A percentile compares a stretch with the other conserved stretches of the same genome.
Evolutionary conservation across 2,329 filamentous ascomycete genomes (phyloP).

Genomic region (Dactylellina cionopaga): DNA sequence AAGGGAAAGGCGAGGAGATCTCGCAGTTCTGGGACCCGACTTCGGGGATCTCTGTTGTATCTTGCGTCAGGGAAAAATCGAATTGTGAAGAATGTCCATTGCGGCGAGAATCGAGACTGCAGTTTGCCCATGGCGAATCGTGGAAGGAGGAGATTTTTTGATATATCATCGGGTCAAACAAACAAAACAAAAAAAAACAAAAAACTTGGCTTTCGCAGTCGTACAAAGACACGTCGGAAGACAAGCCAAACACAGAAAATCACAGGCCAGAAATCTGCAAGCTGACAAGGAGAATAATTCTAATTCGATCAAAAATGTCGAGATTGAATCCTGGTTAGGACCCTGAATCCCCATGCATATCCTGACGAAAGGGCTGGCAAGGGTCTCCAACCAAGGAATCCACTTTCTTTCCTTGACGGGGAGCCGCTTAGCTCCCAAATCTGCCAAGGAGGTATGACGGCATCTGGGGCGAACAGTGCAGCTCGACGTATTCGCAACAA

Average conservation of each 20-base stretch:
- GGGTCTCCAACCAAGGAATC: slow-evolving; percentile 50
- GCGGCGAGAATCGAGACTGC: slow-evolving; percentile 5
- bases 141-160: neutral
- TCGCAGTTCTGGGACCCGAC: slow-evolving; percentile 10
- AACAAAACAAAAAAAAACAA: no score
- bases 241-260: neutral
- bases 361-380: slow-evolving; percentile 52
- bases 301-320: slow-evolving; percentile 18
- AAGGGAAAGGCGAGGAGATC: slow-evolving; percentile 13
- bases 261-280: slow-evolving; percentile 7
- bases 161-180: no score
- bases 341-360: slow-evolving; percentile 51
- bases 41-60: neutral
- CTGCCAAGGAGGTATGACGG: slow-evolving; percentile 43
- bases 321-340: slow-evolving; percentile 47
- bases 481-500: slow-evolving; percentile 21
- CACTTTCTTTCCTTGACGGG: slow-evolving; percentile 5
- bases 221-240: neutral
- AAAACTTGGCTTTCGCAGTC: neutral
- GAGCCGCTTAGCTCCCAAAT: slow-evolving; percentile 28
- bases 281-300: slow-evolving; percentile 4
- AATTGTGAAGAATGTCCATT: slow-evolving; percentile 35
- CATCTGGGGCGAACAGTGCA: slow-evolving; percentile 51
- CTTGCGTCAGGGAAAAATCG: slow-evolving; percentile 5
- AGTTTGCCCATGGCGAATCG: slow-evolving; percentile 29